These are phyloP conservation scores for Neurospora sp. DNA, from an alignment of 495 filamentous ascomycete genomes.

Conservation along the genomic window DNA sequence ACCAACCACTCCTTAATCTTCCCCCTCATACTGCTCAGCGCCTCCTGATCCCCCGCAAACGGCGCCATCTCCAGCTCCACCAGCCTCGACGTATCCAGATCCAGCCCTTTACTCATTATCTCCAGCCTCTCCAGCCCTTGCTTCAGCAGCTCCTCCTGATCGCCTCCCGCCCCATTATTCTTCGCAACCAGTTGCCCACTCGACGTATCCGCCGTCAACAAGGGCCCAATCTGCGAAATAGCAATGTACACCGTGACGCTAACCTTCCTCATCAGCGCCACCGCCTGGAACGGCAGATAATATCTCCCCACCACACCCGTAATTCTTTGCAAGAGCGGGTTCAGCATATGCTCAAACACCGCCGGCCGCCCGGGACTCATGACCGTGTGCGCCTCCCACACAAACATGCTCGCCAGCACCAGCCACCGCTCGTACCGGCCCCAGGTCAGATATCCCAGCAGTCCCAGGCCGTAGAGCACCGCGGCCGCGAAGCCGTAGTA, in stretches of 20 bases:
- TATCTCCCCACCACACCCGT: conserved; percentile 39
- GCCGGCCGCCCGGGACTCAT: conserved; percentile 53
- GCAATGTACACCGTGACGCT: conserved; percentile 80
- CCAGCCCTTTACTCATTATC: conserved; percentile 40
- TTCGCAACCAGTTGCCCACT: conserved; percentile 16
- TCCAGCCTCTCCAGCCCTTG: conserved; percentile 51
- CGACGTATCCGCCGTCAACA: conserved; percentile 37
- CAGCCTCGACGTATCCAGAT: conserved; percentile 58
- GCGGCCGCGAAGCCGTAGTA: conserved; percentile 57
- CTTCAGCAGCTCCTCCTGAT: conserved; percentile 25
- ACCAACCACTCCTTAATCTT: conserved; percentile 72
- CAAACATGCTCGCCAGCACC: conserved; percentile 54
- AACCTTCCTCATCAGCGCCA: conserved; percentile 66
- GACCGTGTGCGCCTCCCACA: conserved; percentile 64
- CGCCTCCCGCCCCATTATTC: conserved; percentile 10
- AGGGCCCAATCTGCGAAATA: conserved; percentile 68
- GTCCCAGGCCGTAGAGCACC: conserved; percentile 56
- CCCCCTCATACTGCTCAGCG: conserved; percentile 45
- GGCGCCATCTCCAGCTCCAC: conserved; percentile 72
- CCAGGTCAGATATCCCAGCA: conserved; percentile 74
- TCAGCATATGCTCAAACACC: conserved; percentile 49
- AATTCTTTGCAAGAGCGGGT: conserved; percentile 46
- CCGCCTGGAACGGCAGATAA: conserved; percentile 81
- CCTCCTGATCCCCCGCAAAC: conserved; percentile 62
- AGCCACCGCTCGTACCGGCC: conserved; percentile 89